Evolutionary conservation across 805 yeast species (phyloP), one percentile per base, ranked within the genome.

Genomic region (Scheffersomyces ergatensis): DNA sequence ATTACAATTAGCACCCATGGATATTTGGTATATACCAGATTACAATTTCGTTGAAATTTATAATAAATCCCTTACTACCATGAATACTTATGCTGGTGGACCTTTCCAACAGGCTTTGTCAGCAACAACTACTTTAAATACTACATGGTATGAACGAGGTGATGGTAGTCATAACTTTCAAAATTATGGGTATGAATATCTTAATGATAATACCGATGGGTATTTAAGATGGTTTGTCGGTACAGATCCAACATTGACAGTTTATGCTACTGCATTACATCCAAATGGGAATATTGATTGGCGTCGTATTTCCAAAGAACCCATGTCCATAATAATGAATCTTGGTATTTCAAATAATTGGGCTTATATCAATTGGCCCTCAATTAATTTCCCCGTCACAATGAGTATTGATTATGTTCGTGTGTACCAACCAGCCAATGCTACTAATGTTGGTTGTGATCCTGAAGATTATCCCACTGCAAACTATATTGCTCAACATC

Each of bases 21-120:
- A 92, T 63, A 83, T 89, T 48, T 92, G 97, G 97, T 92, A 87
- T 59, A 75, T 77, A 57, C 96, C 97, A 4, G 95, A 92, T 64
- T 89, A 89, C 62, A 78, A 81, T 50, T 90, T 76, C 55, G 61
- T 89, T 39, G 90, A 82, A 57, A 69, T 92, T 46, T 70, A 85
- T 63, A 88, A 92, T 65, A 49, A 51, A 18, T 67, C 85, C 0
- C 68, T 84, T 33, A 85, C 97, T 1, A 60, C 82, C 12, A 86
- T 89, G 90, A 92, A 90, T 61, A 73, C 88, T 1, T 90, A 88
- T 64, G 73, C 87, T 23, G 99, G 98, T 44, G 97, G 97, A 36
- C 96, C 97, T 1, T 80, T 74, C 65, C 98, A 92, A 67, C 92
- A 92, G 65, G 97, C 97, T 37, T 75, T 92, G 15, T 88, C 97